phyloP scores from a whole-genome alignment of 1,284 basidiomycete species.

The Paramarasmius palmivorus region DNA sequence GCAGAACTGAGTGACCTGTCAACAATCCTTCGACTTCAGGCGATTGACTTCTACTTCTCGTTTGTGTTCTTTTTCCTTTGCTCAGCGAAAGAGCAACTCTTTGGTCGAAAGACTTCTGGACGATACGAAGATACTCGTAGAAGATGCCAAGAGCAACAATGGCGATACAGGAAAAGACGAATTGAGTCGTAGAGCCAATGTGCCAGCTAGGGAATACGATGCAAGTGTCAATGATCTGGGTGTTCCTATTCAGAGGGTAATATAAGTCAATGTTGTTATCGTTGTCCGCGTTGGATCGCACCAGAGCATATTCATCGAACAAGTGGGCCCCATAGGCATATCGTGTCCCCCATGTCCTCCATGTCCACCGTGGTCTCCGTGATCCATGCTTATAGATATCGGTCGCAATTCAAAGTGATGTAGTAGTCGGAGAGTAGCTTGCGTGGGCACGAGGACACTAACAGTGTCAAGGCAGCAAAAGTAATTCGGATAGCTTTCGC shows the following conservation, averaged over 20 bases:
- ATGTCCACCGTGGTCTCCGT: too few species aligned
- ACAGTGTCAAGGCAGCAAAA: too few species aligned
- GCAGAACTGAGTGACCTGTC: conserved; percentile 40
- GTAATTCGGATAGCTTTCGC: too few species aligned
- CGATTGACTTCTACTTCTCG: conserved; percentile 40
- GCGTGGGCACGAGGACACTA: too few species aligned
- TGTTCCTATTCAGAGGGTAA: conserved; percentile 53
- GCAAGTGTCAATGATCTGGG: conserved; percentile 72
- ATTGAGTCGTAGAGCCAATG: conserved; percentile 53
- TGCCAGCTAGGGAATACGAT: conserved; percentile 77
- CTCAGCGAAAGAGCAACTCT: conserved; percentile 52
- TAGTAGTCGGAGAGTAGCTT: too few species aligned
- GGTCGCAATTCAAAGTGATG: too few species aligned
- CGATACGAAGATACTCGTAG: conserved; percentile 73
- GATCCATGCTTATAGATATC: conserved; percentile 25
- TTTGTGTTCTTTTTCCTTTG: conserved; percentile 45
- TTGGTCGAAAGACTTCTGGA: conserved; percentile 58
- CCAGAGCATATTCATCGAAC: conserved; percentile 75
- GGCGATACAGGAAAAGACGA: conserved; percentile 61
- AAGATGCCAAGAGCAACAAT: conserved; percentile 67
- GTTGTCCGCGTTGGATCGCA: conserved; percentile 24
- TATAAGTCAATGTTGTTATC: not conserved
- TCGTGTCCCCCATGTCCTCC: conserved; percentile 47
- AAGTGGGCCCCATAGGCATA: conserved; percentile 49
- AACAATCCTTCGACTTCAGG: conserved; percentile 47